Conservation (phyloP, 331 rosid genomes). For the Saraca asoca region DNA sequence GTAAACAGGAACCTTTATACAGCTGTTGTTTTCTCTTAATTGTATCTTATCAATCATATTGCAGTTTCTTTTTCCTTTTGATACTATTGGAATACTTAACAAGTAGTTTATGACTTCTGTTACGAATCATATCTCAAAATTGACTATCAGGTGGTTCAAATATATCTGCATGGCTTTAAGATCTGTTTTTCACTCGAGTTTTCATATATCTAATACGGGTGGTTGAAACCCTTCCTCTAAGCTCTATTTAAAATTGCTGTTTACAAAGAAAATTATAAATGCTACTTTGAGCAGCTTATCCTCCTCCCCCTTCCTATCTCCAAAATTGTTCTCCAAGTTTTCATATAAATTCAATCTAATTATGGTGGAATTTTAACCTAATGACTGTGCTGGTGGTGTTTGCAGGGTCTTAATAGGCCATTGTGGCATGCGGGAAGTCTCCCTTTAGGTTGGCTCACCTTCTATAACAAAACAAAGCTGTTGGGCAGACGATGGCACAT, state of each 20-base stretch:
- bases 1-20: background rate
- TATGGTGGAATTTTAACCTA: constrained; percentile 28
- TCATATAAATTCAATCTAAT: background rate
- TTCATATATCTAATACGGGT: constrained; percentile 9
- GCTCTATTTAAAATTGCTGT: constrained; percentile 17
- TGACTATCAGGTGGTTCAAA: constrained; percentile 5
- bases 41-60: constrained; percentile 10
- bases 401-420: constrained; percentile 74
- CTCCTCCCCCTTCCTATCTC: background rate
- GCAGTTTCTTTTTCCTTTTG: background rate
- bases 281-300: background rate
- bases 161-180: background rate
- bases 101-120: background rate
- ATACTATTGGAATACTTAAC: constrained; percentile 12
- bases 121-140: background rate
- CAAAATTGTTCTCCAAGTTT: background rate
- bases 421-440: constrained; percentile 73
- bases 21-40: constrained; percentile 11
- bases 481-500: constrained; percentile 83
- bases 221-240: background rate
- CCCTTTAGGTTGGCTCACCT: constrained; percentile 92
- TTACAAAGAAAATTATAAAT: constrained; percentile 6
- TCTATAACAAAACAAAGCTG: constrained; percentile 62
- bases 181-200: constrained; percentile 7
- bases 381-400: constrained; percentile 34